Evolutionary conservation across 768 basidiomycete genomes (phyloP).

Genomic region (Mycena polygramma): DNA sequence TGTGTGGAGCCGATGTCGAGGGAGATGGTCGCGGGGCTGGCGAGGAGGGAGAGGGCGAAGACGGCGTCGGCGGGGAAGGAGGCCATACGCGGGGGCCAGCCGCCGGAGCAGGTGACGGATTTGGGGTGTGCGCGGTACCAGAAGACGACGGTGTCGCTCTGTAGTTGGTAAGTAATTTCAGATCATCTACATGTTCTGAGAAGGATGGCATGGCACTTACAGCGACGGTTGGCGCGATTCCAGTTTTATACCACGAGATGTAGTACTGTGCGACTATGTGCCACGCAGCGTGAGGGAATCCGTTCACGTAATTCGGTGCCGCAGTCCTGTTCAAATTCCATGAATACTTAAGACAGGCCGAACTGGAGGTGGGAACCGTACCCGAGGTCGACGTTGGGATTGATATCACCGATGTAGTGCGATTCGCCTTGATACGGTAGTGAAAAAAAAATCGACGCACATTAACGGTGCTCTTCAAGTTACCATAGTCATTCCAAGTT

Average conservation of each 20-base stretch:
- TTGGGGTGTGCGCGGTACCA: conserved; percentile 45
- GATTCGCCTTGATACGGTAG: conserved; percentile 45
- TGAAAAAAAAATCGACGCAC: too few relatives aligned
- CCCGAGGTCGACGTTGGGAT: conserved; percentile 43
- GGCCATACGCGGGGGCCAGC: conserved; percentile 44
- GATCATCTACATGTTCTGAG: conserved; percentile 36
- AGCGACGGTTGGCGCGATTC: conserved; percentile 41
- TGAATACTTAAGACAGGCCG: background rate
- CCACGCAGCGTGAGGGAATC: conserved; percentile 43
- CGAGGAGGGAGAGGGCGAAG: conserved; percentile 54
- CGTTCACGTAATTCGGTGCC: conserved; percentile 44
- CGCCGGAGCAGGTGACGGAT: conserved; percentile 41
- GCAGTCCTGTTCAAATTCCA: conserved; percentile 7
- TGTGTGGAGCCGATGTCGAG: conserved; percentile 46
- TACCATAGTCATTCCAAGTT: conserved; percentile 41
- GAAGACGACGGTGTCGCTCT: conserved; percentile 43
- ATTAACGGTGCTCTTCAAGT: background rate
- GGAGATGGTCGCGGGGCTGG: conserved; percentile 45
- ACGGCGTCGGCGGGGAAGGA: conserved; percentile 51
- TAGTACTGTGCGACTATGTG: conserved; percentile 44
- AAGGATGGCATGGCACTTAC: conserved; percentile 39
- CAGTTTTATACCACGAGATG: conserved; percentile 43
- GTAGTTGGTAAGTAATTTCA: background rate
- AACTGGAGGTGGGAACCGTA: background rate
- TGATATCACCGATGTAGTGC: conserved; percentile 55